Evolutionary conservation across 345 rosid species (phyloP).

Genomic region (Euphorbia pulcherrima): DNA sequence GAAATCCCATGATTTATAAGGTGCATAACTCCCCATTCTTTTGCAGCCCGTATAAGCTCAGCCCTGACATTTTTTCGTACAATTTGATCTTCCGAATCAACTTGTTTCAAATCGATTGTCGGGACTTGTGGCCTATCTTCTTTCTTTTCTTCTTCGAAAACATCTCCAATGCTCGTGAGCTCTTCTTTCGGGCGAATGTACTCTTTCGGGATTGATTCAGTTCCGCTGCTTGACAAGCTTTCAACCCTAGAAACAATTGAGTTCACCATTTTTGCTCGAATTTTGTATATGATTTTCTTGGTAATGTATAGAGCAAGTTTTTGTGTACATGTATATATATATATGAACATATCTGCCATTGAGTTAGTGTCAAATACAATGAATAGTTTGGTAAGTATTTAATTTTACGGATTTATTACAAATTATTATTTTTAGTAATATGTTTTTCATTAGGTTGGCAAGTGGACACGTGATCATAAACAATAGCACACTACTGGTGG

Average conservation of each 20-base stretch:
- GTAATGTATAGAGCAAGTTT: no score
- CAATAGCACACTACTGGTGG: neutral
- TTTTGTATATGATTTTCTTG: neutral
- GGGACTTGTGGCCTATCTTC: conserved; percentile 81
- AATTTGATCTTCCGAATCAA: conserved; percentile 48
- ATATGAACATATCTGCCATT: no score
- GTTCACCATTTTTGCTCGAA: conserved; percentile 27
- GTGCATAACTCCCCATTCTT: conserved; percentile 96
- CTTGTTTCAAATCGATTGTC: conserved; percentile 57
- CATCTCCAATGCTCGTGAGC: conserved; percentile 56
- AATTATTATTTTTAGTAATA: no score
- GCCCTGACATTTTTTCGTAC: conserved; percentile 32
- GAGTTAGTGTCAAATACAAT: no score
- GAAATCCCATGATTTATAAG: conserved; percentile 80
- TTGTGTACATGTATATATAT: no score
- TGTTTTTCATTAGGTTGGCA: neutral
- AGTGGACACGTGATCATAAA: neutral
- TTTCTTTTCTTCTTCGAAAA: conserved; percentile 76
- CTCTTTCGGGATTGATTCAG: conserved; percentile 64
- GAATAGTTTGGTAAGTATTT: no score
- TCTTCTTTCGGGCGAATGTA: conserved; percentile 76
- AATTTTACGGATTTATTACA: neutral
- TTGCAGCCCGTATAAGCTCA: conserved; percentile 54
- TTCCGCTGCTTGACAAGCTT: conserved; percentile 69
- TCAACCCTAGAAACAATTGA: conserved; percentile 51